Percentiles rank a stretch among this genome's conserved stretches.
Evolutionary conservation across 1,139 yeast species (phyloP).

Genomic region (Waltiozyma sp.): DNA sequence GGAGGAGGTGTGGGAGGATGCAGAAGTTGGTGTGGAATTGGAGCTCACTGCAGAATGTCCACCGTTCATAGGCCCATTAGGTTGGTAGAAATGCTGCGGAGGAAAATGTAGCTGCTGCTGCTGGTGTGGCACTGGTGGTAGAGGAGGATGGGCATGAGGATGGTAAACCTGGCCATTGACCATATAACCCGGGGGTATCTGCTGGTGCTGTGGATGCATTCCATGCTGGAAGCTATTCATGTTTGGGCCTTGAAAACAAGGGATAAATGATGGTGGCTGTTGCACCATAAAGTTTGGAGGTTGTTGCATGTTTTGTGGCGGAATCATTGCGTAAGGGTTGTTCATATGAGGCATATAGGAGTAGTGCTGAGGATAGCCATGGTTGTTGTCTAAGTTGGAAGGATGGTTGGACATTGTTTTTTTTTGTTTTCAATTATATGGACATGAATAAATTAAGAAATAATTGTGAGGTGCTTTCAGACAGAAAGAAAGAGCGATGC

Average conservation of each 20-base stretch:
- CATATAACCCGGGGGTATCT: background rate
- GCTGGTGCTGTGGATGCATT: background rate
- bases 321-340: background rate
- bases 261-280: conserved; percentile 1
- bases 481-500: background rate
- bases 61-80: background rate
- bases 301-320: background rate
- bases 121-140: background rate
- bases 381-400: background rate
- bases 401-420: background rate
- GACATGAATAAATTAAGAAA: background rate
- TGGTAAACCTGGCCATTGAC: background rate
- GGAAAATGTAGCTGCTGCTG: background rate
- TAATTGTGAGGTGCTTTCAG: no score
- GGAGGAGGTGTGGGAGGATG: conserved; percentile 1
- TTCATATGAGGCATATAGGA: background rate
- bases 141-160: background rate
- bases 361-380: background rate
- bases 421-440: background rate
- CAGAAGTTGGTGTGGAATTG: background rate
- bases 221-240: background rate
- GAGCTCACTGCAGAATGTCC: background rate
- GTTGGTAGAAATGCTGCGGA: background rate
- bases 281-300: background rate
- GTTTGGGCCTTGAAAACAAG: no score